Conservation (phyloP, 1,139 yeast species). For the Pichia kudriavzevii region DNA sequence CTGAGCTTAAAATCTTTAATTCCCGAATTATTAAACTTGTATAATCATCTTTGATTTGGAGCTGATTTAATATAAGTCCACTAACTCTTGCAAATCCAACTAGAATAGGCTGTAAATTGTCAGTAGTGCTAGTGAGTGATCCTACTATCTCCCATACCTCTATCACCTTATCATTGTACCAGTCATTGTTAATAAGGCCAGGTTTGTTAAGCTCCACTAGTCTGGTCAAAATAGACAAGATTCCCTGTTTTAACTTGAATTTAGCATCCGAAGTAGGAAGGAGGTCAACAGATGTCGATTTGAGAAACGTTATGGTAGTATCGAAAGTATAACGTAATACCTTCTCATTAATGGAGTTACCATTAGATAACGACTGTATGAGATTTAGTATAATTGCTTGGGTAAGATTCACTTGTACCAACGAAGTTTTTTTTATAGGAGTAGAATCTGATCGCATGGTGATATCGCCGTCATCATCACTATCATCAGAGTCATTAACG, state of each 20-base stretch:
- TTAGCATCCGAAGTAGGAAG: conserved; percentile 13
- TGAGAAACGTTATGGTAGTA: conserved; percentile 1
- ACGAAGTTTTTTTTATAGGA: neutral
- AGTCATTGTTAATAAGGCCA: neutral
- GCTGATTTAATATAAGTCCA: conserved; percentile 8
- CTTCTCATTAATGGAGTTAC: conserved; percentile 1
- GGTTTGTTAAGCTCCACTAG: conserved; percentile 6
- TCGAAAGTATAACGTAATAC: conserved; percentile 7
- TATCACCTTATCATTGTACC: conserved; percentile 1
- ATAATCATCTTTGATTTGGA: conserved; percentile 6
- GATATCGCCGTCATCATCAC: conserved; percentile 19
- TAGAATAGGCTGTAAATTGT: conserved; percentile 57
- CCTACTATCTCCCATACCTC: conserved; percentile 8
- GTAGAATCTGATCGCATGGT: conserved; percentile 4
- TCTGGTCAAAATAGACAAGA: conserved; percentile 3
- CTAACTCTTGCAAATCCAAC: conserved; percentile 34
- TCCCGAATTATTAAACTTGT: conserved; percentile 14
- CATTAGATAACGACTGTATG: conserved; percentile 8
- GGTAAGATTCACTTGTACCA: neutral
- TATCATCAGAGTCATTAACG: conserved; percentile 25
- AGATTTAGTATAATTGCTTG: conserved; percentile 6
- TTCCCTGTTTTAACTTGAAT: conserved; percentile 11
- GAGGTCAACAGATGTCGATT: conserved; percentile 6
- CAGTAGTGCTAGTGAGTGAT: conserved; percentile 23
- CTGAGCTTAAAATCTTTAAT: conserved; percentile 28